Evolutionary conservation across 2,329 filamentous ascomycete species (phyloP), one percentile per base, ranked within the genome.

Genomic region (Zymoseptoria tritici): DNA sequence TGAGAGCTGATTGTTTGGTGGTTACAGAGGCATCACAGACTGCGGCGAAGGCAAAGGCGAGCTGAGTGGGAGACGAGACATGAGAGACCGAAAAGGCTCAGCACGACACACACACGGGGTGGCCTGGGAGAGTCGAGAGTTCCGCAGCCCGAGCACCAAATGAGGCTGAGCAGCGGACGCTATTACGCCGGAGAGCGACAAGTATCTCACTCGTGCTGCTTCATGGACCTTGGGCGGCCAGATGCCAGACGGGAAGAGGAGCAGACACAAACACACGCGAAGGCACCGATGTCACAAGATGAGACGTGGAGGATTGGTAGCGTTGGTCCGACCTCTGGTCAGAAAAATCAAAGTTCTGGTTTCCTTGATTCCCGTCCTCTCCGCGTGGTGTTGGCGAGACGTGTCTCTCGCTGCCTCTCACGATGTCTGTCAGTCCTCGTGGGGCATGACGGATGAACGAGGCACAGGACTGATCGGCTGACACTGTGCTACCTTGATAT

Each of bases 31-130:
- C 69, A 56, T 64, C 65, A 58, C 73, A 75, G 58, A 69, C 71
- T 49, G 66, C 70, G 20, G 66, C 68, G 19, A 74, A 74, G 64
- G 70, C 72, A 29, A 74, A 73, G 63, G 36, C 68, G 70, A 53
- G 52, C 16, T 29, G 22, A 53, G 52, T n/a, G 22, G 22, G 16
- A 24, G 20, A 9, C 11, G 52, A 53, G 50, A 16, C 36, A 46
- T 16, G 36, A n/a, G 36, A 13, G 36, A 46, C 16, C 36, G 13
- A 7, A n/a, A 13, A n/a, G 36, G 3, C 36, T 16, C 36, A 46
- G 36, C 13, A n/a, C 13, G 36, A 16, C 16, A 46, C 36, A 16
- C 16, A 46, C 36, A n/a, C 13, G 36, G 36, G 16, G 2, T n/a
- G 36, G 16, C 13, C 16, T 16, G 36, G 16, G 13, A 46, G 16